Percentiles rank a stretch among this genome's conserved stretches.
Evolutionary conservation across 306 rosid genomes (phyloP).

Genomic region (Cucurbita moschata): DNA sequence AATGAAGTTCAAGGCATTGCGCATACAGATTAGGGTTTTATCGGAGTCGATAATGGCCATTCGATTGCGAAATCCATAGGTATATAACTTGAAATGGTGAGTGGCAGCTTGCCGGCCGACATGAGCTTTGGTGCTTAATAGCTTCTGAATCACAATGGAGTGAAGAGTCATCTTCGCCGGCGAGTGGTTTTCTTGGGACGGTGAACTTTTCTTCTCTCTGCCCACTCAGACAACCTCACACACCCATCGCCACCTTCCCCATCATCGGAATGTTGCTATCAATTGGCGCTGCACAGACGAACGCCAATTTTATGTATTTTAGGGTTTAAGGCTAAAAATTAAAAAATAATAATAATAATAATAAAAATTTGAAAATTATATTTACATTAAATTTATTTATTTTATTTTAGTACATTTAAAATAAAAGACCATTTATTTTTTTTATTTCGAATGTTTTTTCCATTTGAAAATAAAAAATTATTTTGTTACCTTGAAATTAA

Average conservation of each 20-base stretch:
- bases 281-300: background rate
- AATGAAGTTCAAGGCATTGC: conserved; percentile 57
- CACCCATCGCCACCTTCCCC: background rate
- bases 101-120: conserved; percentile 42
- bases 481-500: too few relatives aligned
- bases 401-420: too few relatives aligned
- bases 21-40: conserved; percentile 60
- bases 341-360: too few relatives aligned
- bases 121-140: conserved; percentile 64
- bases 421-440: too few relatives aligned
- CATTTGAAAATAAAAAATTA: too few relatives aligned
- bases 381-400: too few relatives aligned
- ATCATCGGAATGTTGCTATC: background rate
- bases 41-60: conserved; percentile 66
- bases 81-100: conserved; percentile 57
- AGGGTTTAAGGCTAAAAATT: background rate
- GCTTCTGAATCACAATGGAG: conserved; percentile 59
- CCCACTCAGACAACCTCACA: background rate
- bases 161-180: conserved; percentile 40
- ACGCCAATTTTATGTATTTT: background rate
- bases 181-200: background rate
- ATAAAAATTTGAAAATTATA: too few relatives aligned
- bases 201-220: background rate
- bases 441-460: too few relatives aligned
- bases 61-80: conserved; percentile 54